A percentile compares a stretch with the other conserved stretches of the same genome.
Evolutionary conservation across 208 protist genomes (phyloP).

Genomic region (Leishmania braziliensis): DNA sequence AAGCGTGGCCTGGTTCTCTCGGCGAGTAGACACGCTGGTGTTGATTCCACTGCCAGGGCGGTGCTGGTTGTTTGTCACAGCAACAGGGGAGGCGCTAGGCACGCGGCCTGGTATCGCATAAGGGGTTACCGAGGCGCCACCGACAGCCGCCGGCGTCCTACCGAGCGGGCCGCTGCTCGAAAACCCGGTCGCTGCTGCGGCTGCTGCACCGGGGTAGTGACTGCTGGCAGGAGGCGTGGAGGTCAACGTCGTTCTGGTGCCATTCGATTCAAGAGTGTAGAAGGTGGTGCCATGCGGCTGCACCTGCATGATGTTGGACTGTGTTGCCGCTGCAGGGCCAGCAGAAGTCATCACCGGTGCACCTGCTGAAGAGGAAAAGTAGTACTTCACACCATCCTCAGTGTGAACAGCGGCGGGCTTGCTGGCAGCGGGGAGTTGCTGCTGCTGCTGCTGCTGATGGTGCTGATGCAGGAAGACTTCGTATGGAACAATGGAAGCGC

Average conservation of each 20-base stretch:
- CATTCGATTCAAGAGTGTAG: conserved; percentile 21
- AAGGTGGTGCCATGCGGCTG: neutral
- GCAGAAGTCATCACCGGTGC: conserved; percentile 14
- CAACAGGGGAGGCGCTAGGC: neutral
- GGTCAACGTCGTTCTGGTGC: conserved; percentile 5
- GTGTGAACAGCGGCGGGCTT: conserved; percentile 14
- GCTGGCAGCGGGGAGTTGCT: neutral
- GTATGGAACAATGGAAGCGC: conserved; percentile 19
- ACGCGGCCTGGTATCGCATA: neutral
- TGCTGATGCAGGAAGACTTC: conserved; percentile 26
- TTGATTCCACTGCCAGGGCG: neutral
- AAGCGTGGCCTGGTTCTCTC: conserved; percentile 11
- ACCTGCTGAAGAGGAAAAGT: conserved; percentile 3
- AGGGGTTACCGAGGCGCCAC: neutral
- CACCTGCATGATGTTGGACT: conserved; percentile 5
- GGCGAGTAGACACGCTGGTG: neutral
- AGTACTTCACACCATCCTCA: conserved; percentile 20
- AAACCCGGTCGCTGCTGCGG: neutral
- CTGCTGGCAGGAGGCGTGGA: conserved; percentile 8
- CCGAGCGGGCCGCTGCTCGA: conserved; percentile 3
- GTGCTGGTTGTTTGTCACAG: neutral
- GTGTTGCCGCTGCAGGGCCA: neutral
- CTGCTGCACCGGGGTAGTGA: neutral
- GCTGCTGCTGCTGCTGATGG: conserved; percentile 32
- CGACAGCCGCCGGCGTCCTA: neutral